Base-by-base conservation (phyloP, 1,139 yeast genomes). In the Wickerhamomyces sp. region DNA sequence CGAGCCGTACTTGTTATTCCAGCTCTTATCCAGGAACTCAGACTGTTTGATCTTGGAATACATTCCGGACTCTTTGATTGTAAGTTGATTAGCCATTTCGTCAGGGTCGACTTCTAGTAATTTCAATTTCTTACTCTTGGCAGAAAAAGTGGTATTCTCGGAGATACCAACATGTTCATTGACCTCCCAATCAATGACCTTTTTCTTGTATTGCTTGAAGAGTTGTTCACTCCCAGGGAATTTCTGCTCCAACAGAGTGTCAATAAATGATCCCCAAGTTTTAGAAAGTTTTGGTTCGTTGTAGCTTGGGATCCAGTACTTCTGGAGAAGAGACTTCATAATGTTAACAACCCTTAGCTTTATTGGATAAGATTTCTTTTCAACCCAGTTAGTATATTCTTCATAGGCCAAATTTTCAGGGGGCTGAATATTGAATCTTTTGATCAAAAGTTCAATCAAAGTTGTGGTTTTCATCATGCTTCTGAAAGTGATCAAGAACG, bases 391-490 rank as follows among this genome's bases (percentile, higher is more conserved):
- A 39, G 81, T 79, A 60, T 87, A 88, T 59, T 90, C 96, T 50
- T 86, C 95, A 55, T 79, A 84, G 45, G 87, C 79, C 50, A 93
- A 68, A 0, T 95, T 96, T 57, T 86, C 96, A 0, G 97, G 97
- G 6, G 97, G 95, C 51, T 79, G 81, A 33, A 81, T 69, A 49
- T 83, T 75, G 65, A 84, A 93, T 44, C 96, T 71, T 34, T 73
- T 72, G 34, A 84, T 78, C 49, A 93, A 68, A 40, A 78, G 65
- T 27, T 73, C 76, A 46, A 90, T 71, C 34, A 93, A 71, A 47
- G 82, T 88, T 4, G 75, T 67, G 1, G 95, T 77, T 1, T 84
- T 73, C 68, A 85, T 78, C 61, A 91, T 86, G 38, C 94, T 82
- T 36, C 87, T 73, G 64, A 88, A 90, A 0, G 95, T 83, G 31